These are phyloP conservation scores for Colletotrichum musicola DNA, from an alignment of 2,329 filamentous ascomycete species.

Conservation along the genomic window DNA sequence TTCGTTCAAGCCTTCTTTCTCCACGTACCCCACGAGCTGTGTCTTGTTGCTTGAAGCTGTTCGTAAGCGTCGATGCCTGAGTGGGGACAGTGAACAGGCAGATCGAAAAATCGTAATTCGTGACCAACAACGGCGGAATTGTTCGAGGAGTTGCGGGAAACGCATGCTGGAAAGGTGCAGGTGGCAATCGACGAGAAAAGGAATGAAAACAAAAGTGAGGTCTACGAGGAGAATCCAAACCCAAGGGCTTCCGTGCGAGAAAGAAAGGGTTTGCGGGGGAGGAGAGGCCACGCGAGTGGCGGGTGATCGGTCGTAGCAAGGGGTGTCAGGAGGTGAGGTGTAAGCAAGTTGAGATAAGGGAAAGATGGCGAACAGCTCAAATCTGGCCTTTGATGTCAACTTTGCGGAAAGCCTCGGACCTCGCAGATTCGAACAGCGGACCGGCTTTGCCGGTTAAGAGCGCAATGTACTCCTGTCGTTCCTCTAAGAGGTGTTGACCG, in stretches of 20 bases:
- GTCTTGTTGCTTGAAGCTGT: slow-evolving; percentile 28
- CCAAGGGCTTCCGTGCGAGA: background rate
- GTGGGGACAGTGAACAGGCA: slow-evolving; percentile 14
- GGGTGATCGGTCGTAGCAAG: background rate
- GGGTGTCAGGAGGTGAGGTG: slow-evolving; percentile 12
- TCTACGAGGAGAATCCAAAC: slow-evolving; percentile 27
- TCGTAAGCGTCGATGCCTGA: slow-evolving; percentile 34
- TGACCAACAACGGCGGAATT: slow-evolving; percentile 23
- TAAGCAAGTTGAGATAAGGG: slow-evolving; percentile 29
- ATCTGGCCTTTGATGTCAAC: slow-evolving; percentile 99
- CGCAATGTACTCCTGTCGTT: slow-evolving; percentile 78
- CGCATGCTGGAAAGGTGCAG: slow-evolving; percentile 28
- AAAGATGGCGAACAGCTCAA: slow-evolving; percentile 57
- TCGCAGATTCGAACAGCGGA: slow-evolving; percentile 79
- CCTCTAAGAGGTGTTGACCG: slow-evolving; percentile 81
- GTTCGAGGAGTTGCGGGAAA: slow-evolving; percentile 20
- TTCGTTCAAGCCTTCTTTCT: slow-evolving; percentile 4
- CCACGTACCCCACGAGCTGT: slow-evolving; percentile 7
- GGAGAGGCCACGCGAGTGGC: slow-evolving; percentile 3
- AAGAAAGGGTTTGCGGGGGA: background rate
- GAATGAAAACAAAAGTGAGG: slow-evolving; percentile 21
- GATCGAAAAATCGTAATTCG: slow-evolving; percentile 22
- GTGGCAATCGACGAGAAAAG: slow-evolving; percentile 22
- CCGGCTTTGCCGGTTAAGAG: slow-evolving; percentile 82
- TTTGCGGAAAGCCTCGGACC: slow-evolving; percentile 80